Percentiles rank a stretch among this genome's conserved stretches.
phyloP scores from a whole-genome alignment of 441 rosid genomes.

The Gossypium schwendimanii region DNA sequence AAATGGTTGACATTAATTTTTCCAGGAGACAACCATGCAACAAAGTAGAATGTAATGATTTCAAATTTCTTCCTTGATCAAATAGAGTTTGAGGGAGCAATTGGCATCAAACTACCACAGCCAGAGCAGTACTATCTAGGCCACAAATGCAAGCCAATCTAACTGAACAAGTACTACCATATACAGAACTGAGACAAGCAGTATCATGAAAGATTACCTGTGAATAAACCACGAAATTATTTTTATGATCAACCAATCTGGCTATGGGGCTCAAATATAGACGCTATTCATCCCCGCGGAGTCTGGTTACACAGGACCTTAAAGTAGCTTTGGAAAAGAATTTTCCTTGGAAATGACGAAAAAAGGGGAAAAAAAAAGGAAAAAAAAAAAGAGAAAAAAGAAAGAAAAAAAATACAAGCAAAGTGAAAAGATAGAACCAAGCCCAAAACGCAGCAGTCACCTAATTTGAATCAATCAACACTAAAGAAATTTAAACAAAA shows the following conservation, averaged over 20 bases:
- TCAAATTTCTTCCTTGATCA: not conserved
- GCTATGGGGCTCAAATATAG: slow-evolving; percentile 23
- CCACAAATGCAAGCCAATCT: not conserved
- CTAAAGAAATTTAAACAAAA: slow-evolving; percentile 14
- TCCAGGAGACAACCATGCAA: not conserved
- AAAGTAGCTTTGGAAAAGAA: slow-evolving; percentile 39
- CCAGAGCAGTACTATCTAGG: not conserved
- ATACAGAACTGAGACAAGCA: slow-evolving; percentile 16
- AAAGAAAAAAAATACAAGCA: not conserved
- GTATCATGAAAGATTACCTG: slow-evolving; percentile 43
- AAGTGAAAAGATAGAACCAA: slow-evolving; percentile 12
- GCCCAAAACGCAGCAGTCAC: slow-evolving; percentile 17
- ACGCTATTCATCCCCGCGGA: slow-evolving; percentile 41
- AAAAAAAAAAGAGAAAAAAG: not conserved
- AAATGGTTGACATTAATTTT: not conserved
- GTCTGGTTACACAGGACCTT: slow-evolving; percentile 39
- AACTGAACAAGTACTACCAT: not conserved
- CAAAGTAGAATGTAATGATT: not conserved
- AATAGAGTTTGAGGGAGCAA: not conserved
- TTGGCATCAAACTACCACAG: not conserved
- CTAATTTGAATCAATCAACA: not conserved
- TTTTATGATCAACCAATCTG: slow-evolving; percentile 29
- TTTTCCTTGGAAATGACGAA: slow-evolving; percentile 19
- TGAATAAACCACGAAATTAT: slow-evolving; percentile 20
- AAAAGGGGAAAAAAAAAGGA: not conserved